Conservation (phyloP, 2,329 filamentous ascomycete species). For the Lanzia echinophila region DNA sequence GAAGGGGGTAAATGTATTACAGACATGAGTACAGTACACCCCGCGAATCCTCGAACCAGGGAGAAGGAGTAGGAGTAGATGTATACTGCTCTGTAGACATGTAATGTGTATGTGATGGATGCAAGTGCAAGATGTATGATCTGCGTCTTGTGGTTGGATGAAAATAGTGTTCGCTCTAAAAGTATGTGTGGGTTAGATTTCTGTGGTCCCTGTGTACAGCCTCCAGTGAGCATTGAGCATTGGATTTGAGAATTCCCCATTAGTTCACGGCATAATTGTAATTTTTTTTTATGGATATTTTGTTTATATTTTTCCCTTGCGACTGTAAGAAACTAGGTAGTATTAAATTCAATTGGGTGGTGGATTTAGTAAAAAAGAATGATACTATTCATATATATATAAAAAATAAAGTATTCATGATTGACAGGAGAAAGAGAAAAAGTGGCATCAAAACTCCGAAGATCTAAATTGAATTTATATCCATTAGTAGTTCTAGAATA, state of each 20-base stretch:
- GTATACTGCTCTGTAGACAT: no score
- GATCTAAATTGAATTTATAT: neutral
- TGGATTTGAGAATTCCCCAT: neutral
- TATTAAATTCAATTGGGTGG: neutral
- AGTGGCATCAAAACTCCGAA: neutral
- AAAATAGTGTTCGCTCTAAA: no score
- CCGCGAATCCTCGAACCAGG: slow-evolving; percentile 5
- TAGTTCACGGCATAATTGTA: neutral
- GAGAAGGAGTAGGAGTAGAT: neutral
- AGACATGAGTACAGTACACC: neutral
- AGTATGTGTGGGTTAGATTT: no score
- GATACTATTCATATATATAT: neutral
- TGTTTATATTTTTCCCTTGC: neutral
- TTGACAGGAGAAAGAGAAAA: neutral
- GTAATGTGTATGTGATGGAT: no score
- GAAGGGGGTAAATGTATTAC: no score
- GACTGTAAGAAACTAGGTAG: neutral
- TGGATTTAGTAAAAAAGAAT: neutral
- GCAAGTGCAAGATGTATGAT: no score
- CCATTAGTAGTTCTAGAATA: no score
- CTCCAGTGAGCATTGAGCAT: neutral
- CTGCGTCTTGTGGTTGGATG: no score
- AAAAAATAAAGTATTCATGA: no score
- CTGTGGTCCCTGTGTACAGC: no score
- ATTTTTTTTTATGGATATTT: neutral